Evolutionary conservation across 495 filamentous ascomycete species (phyloP).

Genomic region (Xylaria venustula): DNA sequence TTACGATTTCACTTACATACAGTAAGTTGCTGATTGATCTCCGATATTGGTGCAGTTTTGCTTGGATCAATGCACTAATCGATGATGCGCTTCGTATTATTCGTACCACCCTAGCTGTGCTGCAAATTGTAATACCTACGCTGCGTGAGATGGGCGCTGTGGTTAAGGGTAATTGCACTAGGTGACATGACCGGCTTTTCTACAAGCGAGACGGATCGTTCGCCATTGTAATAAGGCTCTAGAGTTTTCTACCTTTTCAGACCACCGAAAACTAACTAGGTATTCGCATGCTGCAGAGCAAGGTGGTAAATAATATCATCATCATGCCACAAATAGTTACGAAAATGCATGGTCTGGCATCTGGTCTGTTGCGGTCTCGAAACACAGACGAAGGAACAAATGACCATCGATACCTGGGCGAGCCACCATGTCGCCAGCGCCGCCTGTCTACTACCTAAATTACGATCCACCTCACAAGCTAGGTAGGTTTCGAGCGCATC

Average conservation of each 20-base stretch:
- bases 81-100: not conserved
- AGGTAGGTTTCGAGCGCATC: not conserved
- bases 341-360: not conserved
- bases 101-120: not conserved
- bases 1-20: not conserved
- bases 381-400: constrained; percentile 2
- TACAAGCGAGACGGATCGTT: not conserved
- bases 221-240: not conserved
- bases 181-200: constrained; percentile 1
- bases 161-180: not conserved
- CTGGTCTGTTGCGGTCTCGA: constrained; percentile 5
- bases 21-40: not conserved
- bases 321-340: constrained; percentile 6
- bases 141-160: not conserved
- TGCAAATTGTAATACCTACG: too few relatives aligned
- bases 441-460: not conserved
- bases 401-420: not conserved
- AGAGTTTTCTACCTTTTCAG: not conserved
- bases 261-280: not conserved
- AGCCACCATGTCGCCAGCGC: not conserved
- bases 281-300: not conserved
- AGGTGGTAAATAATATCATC: constrained; percentile 7
- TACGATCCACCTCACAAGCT: not conserved
- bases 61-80: not conserved
- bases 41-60: not conserved